Evolutionary conservation across 2,329 filamentous ascomycete species (phyloP), one percentile per base, ranked within the genome.

Genomic region (Trichoderma koningii): DNA sequence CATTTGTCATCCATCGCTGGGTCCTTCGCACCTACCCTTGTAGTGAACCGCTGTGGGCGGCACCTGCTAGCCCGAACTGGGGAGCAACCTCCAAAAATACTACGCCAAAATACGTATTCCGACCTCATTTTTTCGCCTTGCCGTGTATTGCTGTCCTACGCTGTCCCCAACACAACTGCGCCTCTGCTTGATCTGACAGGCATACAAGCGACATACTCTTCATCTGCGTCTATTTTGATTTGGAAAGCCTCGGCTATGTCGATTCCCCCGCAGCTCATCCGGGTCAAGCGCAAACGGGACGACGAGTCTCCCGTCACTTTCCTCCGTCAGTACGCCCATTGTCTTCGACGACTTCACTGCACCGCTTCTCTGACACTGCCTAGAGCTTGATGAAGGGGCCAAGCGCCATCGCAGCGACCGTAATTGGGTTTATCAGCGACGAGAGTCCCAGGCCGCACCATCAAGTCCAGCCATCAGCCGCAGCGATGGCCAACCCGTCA

Each of bases 261-360:
- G 55, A 76, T 85, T 4, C 85, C 85, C 26, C 85, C 85, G 28
- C 81, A 85, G 67, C 76, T 84, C 55, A 87, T 87, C 74, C 82
- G 83, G 65, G 82, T 87, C 69, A 87, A 87, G 79, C 84, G 85
- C 71, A 87, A 87, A 76, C 82, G 83, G 47, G 81, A 80, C 57
- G 82, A 82, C 17, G 81, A 84, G 65, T 76, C 78, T 14, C 83
- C 84, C 3, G 81, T 87, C 57, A 81, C 83, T 61, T 85, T 84
- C 69, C 79, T 87, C 53, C 80, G 84, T 87, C 71, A 67, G 82
- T 76, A 56, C 15, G 45, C 23, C 38, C 41, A 12, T 47, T 55
- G 50, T 28, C 45, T 53, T 38, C 3, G 34, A 38, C 10, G 55
- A 64, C 26, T 42, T 51, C 52, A 55, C 19, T 55, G 52, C 62